These are phyloP conservation scores for Suhomyces bokatorum DNA, from an alignment of 1,139 yeast species.

Conservation along the genomic window DNA sequence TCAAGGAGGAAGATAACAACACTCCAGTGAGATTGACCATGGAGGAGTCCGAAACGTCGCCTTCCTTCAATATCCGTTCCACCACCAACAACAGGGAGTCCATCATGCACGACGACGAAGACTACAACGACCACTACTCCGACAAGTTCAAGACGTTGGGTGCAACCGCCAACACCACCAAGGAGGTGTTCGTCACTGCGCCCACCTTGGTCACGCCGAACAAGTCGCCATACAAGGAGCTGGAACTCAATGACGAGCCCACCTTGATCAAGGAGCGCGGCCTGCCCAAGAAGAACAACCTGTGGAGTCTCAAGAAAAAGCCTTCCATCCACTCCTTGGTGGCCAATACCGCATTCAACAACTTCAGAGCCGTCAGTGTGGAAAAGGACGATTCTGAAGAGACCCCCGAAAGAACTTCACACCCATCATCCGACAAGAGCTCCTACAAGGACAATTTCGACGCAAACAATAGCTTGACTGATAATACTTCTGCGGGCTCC, in stretches of 20 bases:
- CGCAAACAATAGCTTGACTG: constrained; percentile 25
- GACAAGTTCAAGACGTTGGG: constrained; percentile 23
- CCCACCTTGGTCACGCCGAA: constrained; percentile 26
- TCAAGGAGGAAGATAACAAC: background rate
- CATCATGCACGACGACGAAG: constrained; percentile 21
- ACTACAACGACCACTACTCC: constrained; percentile 15
- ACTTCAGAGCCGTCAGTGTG: constrained; percentile 29
- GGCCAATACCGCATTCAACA: constrained; percentile 45
- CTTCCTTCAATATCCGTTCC: constrained; percentile 20
- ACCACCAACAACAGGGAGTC: constrained; percentile 20
- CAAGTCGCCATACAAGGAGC: constrained; percentile 4
- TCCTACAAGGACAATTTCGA: constrained; percentile 12
- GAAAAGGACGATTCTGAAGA: constrained; percentile 8
- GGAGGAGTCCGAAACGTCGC: constrained; percentile 14
- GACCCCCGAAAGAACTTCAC: constrained; percentile 10
- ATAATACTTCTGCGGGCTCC: constrained; percentile 24
- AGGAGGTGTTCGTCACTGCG: constrained; percentile 45
- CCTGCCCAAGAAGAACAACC: constrained; percentile 19
- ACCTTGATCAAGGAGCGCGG: constrained; percentile 19
- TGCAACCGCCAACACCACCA: constrained; percentile 25
- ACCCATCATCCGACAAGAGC: constrained; percentile 22
- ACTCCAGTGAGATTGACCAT: constrained; percentile 4
- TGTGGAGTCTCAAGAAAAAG: constrained; percentile 8
- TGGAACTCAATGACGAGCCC: constrained; percentile 8
- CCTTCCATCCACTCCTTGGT: constrained; percentile 31